Evolutionary conservation across 768 basidiomycete genomes (phyloP), one percentile per base, ranked within the genome.

Genomic region (Austroboletus festivus): DNA sequence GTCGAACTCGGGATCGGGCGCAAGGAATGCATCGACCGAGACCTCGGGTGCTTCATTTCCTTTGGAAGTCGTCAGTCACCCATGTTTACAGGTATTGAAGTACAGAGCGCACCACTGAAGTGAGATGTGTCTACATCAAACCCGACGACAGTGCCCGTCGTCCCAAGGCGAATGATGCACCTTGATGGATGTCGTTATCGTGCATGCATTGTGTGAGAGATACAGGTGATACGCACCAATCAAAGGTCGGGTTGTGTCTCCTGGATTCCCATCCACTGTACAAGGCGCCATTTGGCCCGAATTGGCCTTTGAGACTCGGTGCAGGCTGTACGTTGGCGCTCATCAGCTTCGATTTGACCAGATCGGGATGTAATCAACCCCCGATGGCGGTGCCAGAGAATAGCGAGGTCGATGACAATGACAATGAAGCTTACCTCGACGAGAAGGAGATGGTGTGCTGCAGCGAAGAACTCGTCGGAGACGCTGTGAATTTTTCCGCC

Each of bases 391-490:
- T 33, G 31, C 5, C 31, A 4, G 15, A 11, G 31, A 33, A 33
- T 33, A 13, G 26, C 5, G 6, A 28, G 26, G 26, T 5, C 5
- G 11, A 34, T 8, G 33, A 34, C 5, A 34, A n/a, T 5, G 13
- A 33, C 15, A 33, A 3, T 11, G 31, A 8, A 13, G 34, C 79
- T 58, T 52, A 91, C 94, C 70, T 85, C 83, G 37, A 89, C 85
- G 42, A 88, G 77, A 46, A 99, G 75, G 21, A 99, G 73, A 70
- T 95, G 83, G 53, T 69, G 78, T 0, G 89, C 93, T 57, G 85
- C 81, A 10, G 91, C 93, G 61, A 99, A 99, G 75, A 98, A 99
- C 54, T 99, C 93, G 67, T 99, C 96, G 2, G 93, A 96, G 39
- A 89, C 83, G 2, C 78, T 74, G 26, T 86, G 62, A 55, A 97